These are phyloP conservation scores for Tulasnella sp. DNA, from an alignment of 768 basidiomycete genomes.

Conservation along the genomic window DNA sequence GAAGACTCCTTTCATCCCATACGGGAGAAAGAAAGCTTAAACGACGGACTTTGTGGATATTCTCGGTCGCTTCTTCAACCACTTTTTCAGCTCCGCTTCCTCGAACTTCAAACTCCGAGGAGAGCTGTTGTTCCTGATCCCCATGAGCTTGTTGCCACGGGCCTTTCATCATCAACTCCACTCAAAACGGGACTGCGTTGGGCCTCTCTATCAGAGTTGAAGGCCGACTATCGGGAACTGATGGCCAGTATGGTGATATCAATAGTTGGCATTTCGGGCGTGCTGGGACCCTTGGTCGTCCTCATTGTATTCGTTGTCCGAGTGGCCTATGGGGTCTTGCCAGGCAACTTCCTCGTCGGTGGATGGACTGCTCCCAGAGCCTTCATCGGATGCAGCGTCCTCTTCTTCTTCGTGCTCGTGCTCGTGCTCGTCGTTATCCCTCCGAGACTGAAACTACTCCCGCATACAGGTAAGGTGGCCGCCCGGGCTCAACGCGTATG, in stretches of 20 bases:
- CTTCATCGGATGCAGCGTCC: not conserved
- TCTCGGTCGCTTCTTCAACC: not conserved
- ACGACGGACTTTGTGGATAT: conserved; percentile 53
- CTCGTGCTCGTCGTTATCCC: not conserved
- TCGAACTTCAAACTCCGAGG: conserved; percentile 29
- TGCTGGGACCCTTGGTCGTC: not conserved
- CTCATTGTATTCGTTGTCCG: not conserved
- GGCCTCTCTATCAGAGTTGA: not conserved
- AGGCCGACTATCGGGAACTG: not conserved
- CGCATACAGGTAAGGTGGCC: conserved; percentile 8
- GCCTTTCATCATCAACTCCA: conserved; percentile 51
- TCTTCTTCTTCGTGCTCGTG: not conserved
- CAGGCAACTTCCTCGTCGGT: not conserved
- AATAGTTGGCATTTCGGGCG: not conserved
- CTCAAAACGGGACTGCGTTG: conserved; percentile 31
- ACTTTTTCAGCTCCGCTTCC: not conserved
- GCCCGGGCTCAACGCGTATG: conserved; percentile 11
- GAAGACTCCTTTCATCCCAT: no score
- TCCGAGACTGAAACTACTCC: not conserved
- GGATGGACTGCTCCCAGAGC: not conserved
- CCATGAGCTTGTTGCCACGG: conserved; percentile 61
- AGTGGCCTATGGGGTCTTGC: not conserved
- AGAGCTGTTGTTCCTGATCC: conserved; percentile 42
- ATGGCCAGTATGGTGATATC: not conserved
- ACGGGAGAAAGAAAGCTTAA: not conserved